phyloP scores from a whole-genome alignment of 371 early-diverging fungal genomes.

The Haplosporangium sp. region DNA sequence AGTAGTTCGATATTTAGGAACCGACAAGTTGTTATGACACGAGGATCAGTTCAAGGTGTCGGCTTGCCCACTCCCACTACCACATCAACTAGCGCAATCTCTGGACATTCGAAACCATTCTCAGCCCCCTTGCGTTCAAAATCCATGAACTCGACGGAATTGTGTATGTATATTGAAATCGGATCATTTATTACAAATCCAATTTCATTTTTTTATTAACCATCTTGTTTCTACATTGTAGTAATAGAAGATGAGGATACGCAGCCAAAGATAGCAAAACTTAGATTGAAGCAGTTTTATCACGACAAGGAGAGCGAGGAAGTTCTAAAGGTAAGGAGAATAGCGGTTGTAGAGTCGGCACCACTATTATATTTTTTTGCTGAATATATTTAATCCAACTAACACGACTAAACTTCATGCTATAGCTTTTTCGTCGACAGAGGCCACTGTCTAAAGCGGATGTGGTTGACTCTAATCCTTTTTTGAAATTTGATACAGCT shows the following conservation, averaged over 20 bases:
- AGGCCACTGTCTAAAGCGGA: constrained; percentile 44
- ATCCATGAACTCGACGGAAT: constrained; percentile 1
- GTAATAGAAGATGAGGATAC: constrained; percentile 37
- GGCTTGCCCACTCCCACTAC: not conserved
- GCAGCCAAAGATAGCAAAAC: constrained; percentile 30
- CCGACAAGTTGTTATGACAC: constrained; percentile 45
- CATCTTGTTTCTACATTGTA: not conserved
- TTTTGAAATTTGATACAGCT: not conserved
- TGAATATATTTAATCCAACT: no score
- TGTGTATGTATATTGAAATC: not conserved
- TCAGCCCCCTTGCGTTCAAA: constrained; percentile 2
- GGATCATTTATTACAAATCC: no score
- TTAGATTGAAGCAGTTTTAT: constrained; percentile 40
- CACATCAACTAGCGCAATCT: not conserved
- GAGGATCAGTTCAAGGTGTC: constrained; percentile 30
- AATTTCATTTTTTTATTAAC: not conserved
- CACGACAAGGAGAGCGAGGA: constrained; percentile 49
- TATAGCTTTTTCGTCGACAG: constrained; percentile 36
- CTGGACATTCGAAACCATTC: not conserved
- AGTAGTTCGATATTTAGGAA: constrained; percentile 50
- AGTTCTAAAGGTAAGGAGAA: constrained; percentile 31
- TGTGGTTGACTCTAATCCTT: not conserved
- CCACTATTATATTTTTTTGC: no score
- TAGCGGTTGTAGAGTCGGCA: no score
- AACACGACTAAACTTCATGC: not conserved